These are phyloP conservation scores for Polyporus tsugae DNA, from an alignment of 1,284 basidiomycete genomes.

Conservation along the genomic window DNA sequence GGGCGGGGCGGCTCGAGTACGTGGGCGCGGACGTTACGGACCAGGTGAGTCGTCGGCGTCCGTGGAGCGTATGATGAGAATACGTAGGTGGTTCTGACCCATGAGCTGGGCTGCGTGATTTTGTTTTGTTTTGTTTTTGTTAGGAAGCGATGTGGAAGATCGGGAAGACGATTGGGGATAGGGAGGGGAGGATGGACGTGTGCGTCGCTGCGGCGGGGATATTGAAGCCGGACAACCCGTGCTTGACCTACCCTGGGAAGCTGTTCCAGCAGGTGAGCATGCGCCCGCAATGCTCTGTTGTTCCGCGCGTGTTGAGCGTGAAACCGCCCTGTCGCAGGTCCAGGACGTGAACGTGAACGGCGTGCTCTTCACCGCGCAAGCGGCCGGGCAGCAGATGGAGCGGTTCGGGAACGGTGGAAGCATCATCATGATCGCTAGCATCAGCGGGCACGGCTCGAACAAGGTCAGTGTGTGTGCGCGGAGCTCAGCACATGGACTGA, in stretches of 20 bases:
- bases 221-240: slow-evolving; percentile 65
- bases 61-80: too few relatives aligned
- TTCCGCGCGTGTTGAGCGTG: background rate
- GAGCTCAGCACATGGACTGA: background rate
- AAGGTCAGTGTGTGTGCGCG: slow-evolving; percentile 52
- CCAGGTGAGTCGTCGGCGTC: slow-evolving; percentile 44
- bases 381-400: slow-evolving; percentile 79
- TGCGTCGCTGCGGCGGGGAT: slow-evolving; percentile 73
- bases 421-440: slow-evolving; percentile 85
- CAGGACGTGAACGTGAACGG: slow-evolving; percentile 81
- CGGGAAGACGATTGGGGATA: slow-evolving; percentile 65
- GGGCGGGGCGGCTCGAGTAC: slow-evolving; percentile 66
- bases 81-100: background rate
- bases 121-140: too few relatives aligned
- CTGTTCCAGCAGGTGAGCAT: slow-evolving; percentile 65
- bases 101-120: background rate
- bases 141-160: slow-evolving; percentile 60
- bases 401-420: slow-evolving; percentile 75
- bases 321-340: slow-evolving; percentile 55
- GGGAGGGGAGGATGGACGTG: slow-evolving; percentile 73
- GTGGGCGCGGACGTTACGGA: slow-evolving; percentile 68
- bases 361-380: slow-evolving; percentile 81
- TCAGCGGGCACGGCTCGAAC: slow-evolving; percentile 87
- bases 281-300: background rate
- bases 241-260: slow-evolving; percentile 71